Conservation (phyloP, 176 grass and related monocot species). For the Oryza brachyantha region DNA sequence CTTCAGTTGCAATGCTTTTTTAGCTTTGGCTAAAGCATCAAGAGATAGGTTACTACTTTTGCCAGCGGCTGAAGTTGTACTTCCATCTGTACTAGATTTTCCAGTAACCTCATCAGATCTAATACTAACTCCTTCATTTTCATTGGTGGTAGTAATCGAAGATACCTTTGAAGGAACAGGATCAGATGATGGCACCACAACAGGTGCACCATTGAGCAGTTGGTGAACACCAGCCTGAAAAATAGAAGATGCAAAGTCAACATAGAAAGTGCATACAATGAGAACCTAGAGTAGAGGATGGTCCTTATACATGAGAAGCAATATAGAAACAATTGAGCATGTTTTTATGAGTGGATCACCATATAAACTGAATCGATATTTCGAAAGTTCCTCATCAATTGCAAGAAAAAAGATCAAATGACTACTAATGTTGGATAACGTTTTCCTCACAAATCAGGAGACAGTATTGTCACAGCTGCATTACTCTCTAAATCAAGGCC, state of each 20-base stretch:
- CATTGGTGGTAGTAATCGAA: constrained; percentile 89
- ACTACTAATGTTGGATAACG: not conserved
- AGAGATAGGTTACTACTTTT: constrained; percentile 87
- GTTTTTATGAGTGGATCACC: not conserved
- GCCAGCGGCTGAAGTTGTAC: constrained; percentile 55
- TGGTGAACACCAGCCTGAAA: constrained; percentile 54
- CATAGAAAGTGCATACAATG: constrained; percentile 18
- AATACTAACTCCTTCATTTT: constrained; percentile 99
- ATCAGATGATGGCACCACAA: constrained; percentile 44
- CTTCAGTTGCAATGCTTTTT: constrained; percentile 93
- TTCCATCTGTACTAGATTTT: constrained; percentile 99
- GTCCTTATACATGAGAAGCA: not conserved
- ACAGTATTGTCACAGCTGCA: not conserved
- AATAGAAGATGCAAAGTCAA: constrained; percentile 33
- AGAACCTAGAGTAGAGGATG: not conserved
- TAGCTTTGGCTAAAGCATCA: constrained; percentile 99
- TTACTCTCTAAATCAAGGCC: not conserved
- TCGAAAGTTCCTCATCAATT: not conserved
- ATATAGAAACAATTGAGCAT: not conserved
- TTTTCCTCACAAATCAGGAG: not conserved
- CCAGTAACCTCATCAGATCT: constrained; percentile 99
- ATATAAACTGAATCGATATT: not conserved
- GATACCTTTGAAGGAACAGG: constrained; percentile 87
- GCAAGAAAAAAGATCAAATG: not conserved
- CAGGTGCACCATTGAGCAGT: constrained; percentile 48